phyloP scores from a whole-genome alignment of 352 stramenopile species.

The Pythium rishiriense region DNA sequence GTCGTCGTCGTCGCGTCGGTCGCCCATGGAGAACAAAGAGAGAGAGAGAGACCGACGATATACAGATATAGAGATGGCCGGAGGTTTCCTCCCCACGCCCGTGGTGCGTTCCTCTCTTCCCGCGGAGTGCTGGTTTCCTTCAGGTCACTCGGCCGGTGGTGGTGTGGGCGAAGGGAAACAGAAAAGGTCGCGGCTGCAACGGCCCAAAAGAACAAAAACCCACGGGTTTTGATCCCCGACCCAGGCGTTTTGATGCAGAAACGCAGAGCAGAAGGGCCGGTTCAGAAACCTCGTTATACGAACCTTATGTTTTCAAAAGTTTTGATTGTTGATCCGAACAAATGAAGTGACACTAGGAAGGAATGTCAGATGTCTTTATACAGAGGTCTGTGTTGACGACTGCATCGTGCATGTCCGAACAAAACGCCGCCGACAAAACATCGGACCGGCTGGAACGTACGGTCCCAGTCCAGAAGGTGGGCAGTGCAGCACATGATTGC shows the following conservation, averaged over 20 bases:
- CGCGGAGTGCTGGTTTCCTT: too few species aligned
- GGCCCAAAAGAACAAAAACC: slow-evolving; percentile 1
- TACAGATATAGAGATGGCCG: too few species aligned
- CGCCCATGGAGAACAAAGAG: slow-evolving; percentile 10
- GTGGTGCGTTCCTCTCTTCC: too few species aligned
- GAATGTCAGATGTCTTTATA: neutral
- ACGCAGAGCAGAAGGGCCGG: neutral
- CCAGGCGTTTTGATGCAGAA: neutral
- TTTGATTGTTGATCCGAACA: too few species aligned
- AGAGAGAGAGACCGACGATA: too few species aligned
- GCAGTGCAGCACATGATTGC: neutral
- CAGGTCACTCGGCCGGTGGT: too few species aligned
- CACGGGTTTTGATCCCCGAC: neutral
- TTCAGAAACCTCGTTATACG: neutral
- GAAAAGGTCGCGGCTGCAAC: neutral
- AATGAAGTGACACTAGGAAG: too few species aligned
- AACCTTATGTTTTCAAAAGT: neutral
- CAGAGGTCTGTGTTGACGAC: neutral
- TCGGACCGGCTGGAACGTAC: neutral
- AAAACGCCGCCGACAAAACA: neutral
- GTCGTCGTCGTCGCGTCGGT: slow-evolving; percentile 17
- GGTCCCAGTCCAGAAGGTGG: neutral
- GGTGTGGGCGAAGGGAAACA: too few species aligned
- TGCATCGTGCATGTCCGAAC: neutral
- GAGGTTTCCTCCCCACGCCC: too few species aligned